phyloP scores from a whole-genome alignment of 140 eudicot genomes.

The Erigeron philadelphicus region DNA sequence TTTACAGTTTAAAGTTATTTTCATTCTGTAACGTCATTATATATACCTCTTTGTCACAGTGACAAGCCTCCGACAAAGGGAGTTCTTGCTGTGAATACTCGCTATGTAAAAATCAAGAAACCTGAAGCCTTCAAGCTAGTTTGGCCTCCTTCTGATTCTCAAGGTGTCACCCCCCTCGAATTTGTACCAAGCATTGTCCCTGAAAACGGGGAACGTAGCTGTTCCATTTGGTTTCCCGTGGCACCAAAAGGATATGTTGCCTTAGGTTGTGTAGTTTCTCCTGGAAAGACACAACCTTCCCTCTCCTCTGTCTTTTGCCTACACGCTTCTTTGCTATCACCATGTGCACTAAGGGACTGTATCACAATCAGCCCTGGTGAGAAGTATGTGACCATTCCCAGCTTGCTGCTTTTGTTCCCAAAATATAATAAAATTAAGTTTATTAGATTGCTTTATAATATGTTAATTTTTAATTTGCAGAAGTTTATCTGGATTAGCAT shows the following conservation, averaged over 20 bases:
- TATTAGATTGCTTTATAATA: conserved; percentile 15
- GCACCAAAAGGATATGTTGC: conserved; percentile 96
- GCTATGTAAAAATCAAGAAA: conserved; percentile 73
- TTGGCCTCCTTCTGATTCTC: conserved; percentile 59
- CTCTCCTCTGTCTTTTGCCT: conserved; percentile 74
- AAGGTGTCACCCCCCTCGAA: conserved; percentile 26
- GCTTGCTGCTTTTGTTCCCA: neutral
- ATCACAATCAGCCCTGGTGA: conserved; percentile 40
- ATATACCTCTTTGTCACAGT: conserved; percentile 37
- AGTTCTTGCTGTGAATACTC: conserved; percentile 87
- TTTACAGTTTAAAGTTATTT: neutral
- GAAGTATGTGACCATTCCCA: conserved; percentile 44
- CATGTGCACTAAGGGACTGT: conserved; percentile 86
- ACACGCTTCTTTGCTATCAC: conserved; percentile 65
- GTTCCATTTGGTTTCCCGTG: conserved; percentile 92
- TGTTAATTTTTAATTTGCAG: conserved; percentile 24
- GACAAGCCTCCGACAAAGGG: conserved; percentile 98
- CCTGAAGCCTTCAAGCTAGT: conserved; percentile 72
- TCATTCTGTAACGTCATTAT: neutral
- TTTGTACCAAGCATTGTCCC: conserved; percentile 18
- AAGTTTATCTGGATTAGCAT: conserved; percentile 37
- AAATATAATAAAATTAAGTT: neutral
- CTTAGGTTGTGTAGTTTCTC: conserved; percentile 91
- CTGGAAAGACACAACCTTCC: conserved; percentile 68
- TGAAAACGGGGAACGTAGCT: conserved; percentile 36